Conservation (phyloP, 345 rosid species). For the Ricinus communis region DNA sequence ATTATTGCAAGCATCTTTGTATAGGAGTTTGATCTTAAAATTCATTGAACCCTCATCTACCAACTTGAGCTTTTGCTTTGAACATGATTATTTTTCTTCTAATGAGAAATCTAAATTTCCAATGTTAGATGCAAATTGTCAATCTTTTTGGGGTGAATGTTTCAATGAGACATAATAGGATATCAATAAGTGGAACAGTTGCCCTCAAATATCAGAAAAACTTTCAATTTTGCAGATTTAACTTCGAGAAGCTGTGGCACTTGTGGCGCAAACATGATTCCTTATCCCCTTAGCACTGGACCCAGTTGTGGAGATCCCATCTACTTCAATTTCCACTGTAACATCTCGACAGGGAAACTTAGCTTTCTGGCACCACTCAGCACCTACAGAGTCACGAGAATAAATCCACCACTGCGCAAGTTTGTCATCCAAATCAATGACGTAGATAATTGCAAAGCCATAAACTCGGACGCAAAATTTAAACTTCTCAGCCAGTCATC, state of each 20-base stretch:
- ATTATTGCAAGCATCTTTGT: too few relatives aligned
- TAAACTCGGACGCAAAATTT: slow-evolving; percentile 6
- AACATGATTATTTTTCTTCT: too few relatives aligned
- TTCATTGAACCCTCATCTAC: too few relatives aligned
- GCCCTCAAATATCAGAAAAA: too few relatives aligned
- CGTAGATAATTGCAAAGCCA: slow-evolving; percentile 31
- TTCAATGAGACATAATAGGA: too few relatives aligned
- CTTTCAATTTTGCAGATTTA: slow-evolving; percentile 35
- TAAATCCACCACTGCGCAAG: slow-evolving; percentile 37
- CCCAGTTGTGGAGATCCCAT: slow-evolving; percentile 56
- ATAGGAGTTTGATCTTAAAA: too few relatives aligned
- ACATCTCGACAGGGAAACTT: slow-evolving; percentile 44
- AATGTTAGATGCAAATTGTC: too few relatives aligned
- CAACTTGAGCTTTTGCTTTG: too few relatives aligned
- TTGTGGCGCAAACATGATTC: slow-evolving; percentile 52
- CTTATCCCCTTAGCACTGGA: slow-evolving; percentile 69
- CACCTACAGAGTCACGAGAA: slow-evolving; percentile 43
- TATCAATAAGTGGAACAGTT: too few relatives aligned
- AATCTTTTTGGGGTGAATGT: too few relatives aligned
- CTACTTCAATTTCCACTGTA: slow-evolving; percentile 54
- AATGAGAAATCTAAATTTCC: too few relatives aligned
- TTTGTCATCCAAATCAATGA: slow-evolving; percentile 39
- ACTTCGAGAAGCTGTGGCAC: slow-evolving; percentile 42
- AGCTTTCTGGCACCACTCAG: slow-evolving; percentile 38
- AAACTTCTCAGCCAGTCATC: slow-evolving; percentile 19